Base-by-base conservation (phyloP, 176 grass and related monocot genomes). In the Pharus latifolius region DNA sequence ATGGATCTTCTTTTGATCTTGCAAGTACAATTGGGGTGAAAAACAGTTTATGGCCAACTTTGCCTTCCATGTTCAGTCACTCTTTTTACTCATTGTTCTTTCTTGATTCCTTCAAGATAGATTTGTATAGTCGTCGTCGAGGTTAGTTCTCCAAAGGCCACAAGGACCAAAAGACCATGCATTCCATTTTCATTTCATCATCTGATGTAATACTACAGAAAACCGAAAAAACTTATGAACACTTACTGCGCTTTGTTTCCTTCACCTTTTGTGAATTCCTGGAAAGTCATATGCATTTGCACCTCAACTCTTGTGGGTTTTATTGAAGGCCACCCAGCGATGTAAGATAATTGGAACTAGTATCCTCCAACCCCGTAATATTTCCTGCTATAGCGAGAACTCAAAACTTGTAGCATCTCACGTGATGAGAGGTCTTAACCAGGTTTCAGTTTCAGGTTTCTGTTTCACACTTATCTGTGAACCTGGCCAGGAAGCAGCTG, bases 151-250 rank as follows among this genome's bases (percentile, higher is more conserved):
- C 24, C 57, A 65, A n/a, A 65, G 64, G 56, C 38, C 66, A 31
- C 61, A 69, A 67, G 72, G 46, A 49, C 15, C 48, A 50, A 48
- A 63, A 40, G 77, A 41, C 70, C 20, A 41, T n/a, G 22, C 63
- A 29, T 49, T 40, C 59, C 61, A 55, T 17, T 70, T 45, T 33
- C 4, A 47, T 40, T 70, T n/a, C n/a, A n/a, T 80, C 28, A 20
- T 48, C 37, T 75, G 40, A 18, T 69, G 70, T 80, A 75, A 18
- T 65, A 13, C 7, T 65, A 54, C 32, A 49, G 65, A 83, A 71
- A 46, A 46, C 33, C 26, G 29, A 56, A 19, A 14, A 63, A 25
- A 72, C n/a, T 63, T 31, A 23, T 47, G 7, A 76, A 60, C 62
- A 43, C 5, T 65, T 20, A 15, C 5, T 64, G 49, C 37, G 28